Base-by-base conservation (phyloP, 2,329 filamentous ascomycete species). In the Penicillium thymicola region DNA sequence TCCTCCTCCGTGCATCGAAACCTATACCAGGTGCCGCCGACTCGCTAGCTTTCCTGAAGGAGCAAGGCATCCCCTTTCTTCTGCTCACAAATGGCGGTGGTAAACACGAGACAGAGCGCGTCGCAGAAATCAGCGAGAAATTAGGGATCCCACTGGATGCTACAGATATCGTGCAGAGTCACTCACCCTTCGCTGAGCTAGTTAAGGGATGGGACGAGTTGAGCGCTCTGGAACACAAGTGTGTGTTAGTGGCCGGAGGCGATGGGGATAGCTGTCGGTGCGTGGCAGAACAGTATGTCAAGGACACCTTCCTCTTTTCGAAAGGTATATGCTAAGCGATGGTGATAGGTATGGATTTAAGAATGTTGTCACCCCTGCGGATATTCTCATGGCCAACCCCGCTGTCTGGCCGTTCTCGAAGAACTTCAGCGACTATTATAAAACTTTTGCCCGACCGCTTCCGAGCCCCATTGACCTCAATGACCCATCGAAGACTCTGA, bases 71-170 rank as follows among this genome's bases (percentile, higher is more conserved):
- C 44, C 92, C 92, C 13, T 97, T 96, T 76, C 93, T 99, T 67
- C 85, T 99, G 34, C 81, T 99, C 60, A 99, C 94, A 57, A 99
- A 99, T 75, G 94, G 94, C 65, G 94, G 94, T 41, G 94, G 94
- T 56, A 91, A 89, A 69, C 85, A 86, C 60, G 93, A 97, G 75
- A 79, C 78, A 3, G 86, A 89, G 57, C 84, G 90, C 18, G 88
- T 91, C 30, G 78, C 78, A 8, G 88, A 92, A 59, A 80, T 95
- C 51, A 86, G 83, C 64, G 72, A 81, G 42, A 85, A 85, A 64
- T 81, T 95, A 7, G 79, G 82, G 27, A 78, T 92, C 1, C 75
- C 80, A 16, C 78, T 94, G 42, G 82, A 86, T 38, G 82, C 82
- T 14, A 83, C 82, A 59, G 87, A 88, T 73, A 91, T 96, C 68